Base-by-base conservation (phyloP, 805 yeast genomes). In the Candida corydali region DNA sequence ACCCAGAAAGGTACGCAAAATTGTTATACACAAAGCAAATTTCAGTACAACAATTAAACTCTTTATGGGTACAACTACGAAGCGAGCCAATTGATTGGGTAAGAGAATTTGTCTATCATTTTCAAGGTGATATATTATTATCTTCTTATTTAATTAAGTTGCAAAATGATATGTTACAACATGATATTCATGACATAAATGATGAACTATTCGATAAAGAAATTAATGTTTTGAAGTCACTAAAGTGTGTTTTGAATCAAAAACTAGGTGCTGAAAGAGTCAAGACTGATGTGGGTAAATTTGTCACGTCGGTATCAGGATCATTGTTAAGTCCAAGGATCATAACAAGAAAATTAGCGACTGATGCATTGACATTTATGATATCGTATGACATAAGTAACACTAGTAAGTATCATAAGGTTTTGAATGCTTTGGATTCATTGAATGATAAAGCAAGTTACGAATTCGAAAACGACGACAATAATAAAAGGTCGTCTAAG, bases 61-160 rank as follows among this genome's bases (percentile, higher is more conserved):
- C 85, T 47, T 70, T 93, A 36, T 86, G 93, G 84, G 96, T 93
- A 5, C 86, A 95, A 32, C 67, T 91, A 29, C 77, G 98, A 45
- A 87, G 98, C 0, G 98, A 91, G 54, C 88, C 89, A 17, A 63
- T 67, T 14, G 70, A 63, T 39, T 91, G 98, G 97, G 93, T 86
- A 0, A 70, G 76, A 33, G 70, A 68, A 16, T 93, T 93, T 50
- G 69, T 87, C n/a, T 63, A 57, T 42, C 78, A 71, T 35, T 71
- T 76, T 29, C 94, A 86, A 55, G 98, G 98, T 8, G 87, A 83
- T 41, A 73, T 81, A 7, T 84, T 87, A 0, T 69, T 93, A 36
- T 77, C 86, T 6, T 76, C 79, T 11, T 78, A 77, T 25, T 63
- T 68, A 36, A 49, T 51, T 17, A 62, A 63, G 38, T 49, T 93